These are phyloP conservation scores for Beta lomatogona DNA, from an alignment of 179 eudicot species.

Conservation along the genomic window DNA sequence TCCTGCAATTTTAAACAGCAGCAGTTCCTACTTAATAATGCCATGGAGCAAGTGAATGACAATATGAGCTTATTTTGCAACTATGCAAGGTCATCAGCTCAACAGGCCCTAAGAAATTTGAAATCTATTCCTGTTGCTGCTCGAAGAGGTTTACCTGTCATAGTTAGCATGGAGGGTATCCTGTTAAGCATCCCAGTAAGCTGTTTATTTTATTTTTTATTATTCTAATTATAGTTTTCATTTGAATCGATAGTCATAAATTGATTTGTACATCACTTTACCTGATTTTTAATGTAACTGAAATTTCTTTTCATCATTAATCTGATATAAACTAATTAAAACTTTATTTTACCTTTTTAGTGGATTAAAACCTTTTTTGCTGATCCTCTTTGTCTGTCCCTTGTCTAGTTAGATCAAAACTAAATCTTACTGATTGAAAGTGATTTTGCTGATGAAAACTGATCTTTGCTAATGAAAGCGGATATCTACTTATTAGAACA, in stretches of 20 bases:
- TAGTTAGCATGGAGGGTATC: slow-evolving; percentile 54
- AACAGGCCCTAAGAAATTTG: slow-evolving; percentile 56
- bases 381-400: no score
- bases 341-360: no score
- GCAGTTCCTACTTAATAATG: not conserved
- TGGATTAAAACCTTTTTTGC: no score
- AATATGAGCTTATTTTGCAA: slow-evolving; percentile 31
- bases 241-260: not conserved
- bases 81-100: slow-evolving; percentile 48
- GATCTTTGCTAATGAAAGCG: no score
- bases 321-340: no score
- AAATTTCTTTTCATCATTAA: no score
- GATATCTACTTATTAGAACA: no score
- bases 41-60: slow-evolving; percentile 15
- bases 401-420: no score
- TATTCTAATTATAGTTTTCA: not conserved
- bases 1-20: slow-evolving; percentile 26
- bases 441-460: no score
- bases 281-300: no score
- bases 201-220: not conserved
- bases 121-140: slow-evolving; percentile 85
- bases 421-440: no score
- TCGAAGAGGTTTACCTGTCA: slow-evolving; percentile 80
- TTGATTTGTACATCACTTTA: not conserved
- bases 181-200: slow-evolving; percentile 77